Conservation (phyloP, 2,329 filamentous ascomycete species). For the Pseudogymnoascus destructans region DNA sequence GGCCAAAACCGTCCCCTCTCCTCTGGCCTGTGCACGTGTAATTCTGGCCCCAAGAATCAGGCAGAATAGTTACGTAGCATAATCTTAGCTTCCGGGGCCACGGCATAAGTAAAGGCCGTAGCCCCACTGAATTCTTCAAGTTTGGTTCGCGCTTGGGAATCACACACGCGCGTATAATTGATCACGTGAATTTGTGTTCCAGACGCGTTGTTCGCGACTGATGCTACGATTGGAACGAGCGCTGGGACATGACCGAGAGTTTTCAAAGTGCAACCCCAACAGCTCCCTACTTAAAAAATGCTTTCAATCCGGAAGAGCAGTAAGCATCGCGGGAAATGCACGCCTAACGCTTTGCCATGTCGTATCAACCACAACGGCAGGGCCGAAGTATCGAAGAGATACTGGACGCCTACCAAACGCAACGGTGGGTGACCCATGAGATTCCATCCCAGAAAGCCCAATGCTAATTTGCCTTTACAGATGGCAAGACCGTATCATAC, state of each 20-base stretch:
- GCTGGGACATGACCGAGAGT: not conserved
- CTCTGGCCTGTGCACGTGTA: not conserved
- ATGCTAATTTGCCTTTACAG: constrained; percentile 26
- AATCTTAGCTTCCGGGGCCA: no score
- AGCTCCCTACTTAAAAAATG: constrained; percentile 14
- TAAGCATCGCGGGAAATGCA: constrained; percentile 21
- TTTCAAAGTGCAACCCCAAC: not conserved
- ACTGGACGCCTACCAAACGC: constrained; percentile 52
- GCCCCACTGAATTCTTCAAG: no score
- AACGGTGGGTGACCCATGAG: constrained; percentile 31
- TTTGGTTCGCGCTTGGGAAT: no score
- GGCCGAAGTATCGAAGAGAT: constrained; percentile 47
- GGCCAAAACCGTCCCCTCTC: not conserved
- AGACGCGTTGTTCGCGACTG: not conserved
- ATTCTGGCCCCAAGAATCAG: no score
- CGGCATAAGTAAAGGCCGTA: no score
- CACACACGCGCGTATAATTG: not conserved
- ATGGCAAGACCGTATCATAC: constrained; percentile 44
- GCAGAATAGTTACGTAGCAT: no score
- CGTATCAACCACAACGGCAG: constrained; percentile 66
- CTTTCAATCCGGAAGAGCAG: constrained; percentile 22
- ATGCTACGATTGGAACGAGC: not conserved
- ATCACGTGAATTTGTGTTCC: not conserved
- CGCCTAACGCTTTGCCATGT: constrained; percentile 63
- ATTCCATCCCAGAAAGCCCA: not conserved